Conservation (phyloP, 179 eudicot species). For the Heliamphora pulchella region DNA sequence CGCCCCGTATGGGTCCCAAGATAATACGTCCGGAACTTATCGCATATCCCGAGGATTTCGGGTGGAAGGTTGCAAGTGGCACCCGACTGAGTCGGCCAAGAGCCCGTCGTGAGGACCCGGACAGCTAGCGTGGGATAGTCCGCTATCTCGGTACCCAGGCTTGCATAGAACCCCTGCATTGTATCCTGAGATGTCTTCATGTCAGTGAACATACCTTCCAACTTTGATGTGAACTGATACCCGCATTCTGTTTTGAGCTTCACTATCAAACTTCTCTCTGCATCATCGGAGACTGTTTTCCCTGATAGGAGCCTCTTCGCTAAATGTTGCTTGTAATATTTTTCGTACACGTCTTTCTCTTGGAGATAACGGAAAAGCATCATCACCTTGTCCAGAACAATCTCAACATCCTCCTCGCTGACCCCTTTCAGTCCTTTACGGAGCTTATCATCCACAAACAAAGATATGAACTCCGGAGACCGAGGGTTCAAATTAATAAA, state of each 20-base stretch:
- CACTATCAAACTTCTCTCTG: conserved; percentile 78
- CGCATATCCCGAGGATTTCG: conserved; percentile 45
- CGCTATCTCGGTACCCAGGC: conserved; percentile 48
- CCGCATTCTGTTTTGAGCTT: conserved; percentile 93
- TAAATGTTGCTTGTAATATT: conserved; percentile 78
- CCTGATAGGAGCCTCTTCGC: conserved; percentile 78
- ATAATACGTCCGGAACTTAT: conserved; percentile 54
- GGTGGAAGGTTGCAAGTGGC: conserved; percentile 72
- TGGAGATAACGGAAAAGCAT: conserved; percentile 78
- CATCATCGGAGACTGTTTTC: conserved; percentile 76
- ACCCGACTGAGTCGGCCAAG: conserved; percentile 86
- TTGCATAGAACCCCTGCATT: conserved; percentile 60
- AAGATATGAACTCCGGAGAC: conserved; percentile 79
- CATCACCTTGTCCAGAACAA: conserved; percentile 82
- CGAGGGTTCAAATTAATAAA: conserved; percentile 78
- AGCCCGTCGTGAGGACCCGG: conserved; percentile 85
- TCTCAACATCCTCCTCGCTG: conserved; percentile 84
- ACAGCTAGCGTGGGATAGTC: conserved; percentile 67
- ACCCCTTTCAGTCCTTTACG: conserved; percentile 81
- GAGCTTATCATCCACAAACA: conserved; percentile 85
- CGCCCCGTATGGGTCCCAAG: conserved; percentile 68
- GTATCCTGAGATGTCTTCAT: conserved; percentile 81
- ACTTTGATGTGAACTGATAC: conserved; percentile 78
- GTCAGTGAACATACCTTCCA: conserved; percentile 90
- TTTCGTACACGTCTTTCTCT: conserved; percentile 90